Conservation (phyloP, 78 protist species). For the Pigoraptor vietnamica region DNA sequence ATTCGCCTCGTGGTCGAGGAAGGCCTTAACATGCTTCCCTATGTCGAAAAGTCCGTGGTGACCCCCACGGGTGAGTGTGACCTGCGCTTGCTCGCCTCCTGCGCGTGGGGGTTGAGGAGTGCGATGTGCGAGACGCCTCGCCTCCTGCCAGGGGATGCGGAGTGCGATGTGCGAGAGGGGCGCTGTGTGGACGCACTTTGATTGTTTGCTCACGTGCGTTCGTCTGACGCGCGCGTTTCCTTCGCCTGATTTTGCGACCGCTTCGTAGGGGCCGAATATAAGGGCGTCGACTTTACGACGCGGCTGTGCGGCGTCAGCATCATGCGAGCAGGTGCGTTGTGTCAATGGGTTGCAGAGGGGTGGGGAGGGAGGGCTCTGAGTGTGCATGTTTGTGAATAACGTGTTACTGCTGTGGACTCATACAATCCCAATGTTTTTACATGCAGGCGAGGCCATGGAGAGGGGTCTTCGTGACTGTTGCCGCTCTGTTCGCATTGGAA, state of each 20-base stretch:
- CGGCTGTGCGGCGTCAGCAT: constrained; percentile 1
- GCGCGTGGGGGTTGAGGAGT: too few species aligned
- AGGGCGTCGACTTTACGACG: not conserved
- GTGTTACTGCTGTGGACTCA: not conserved
- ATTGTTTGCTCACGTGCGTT: not conserved
- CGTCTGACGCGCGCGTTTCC: not conserved
- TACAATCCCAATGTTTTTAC: not conserved
- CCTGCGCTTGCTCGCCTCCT: not conserved
- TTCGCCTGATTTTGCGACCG: too few species aligned
- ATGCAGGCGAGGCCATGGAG: constrained; percentile 52
- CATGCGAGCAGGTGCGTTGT: constrained; percentile 12
- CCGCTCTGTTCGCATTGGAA: constrained; percentile 37
- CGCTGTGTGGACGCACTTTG: not conserved
- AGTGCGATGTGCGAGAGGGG: not conserved
- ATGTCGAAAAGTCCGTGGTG: not conserved
- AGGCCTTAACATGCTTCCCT: constrained; percentile 25
- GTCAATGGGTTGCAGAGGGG: not conserved
- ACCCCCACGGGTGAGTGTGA: constrained; percentile 32
- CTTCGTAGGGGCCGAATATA: not conserved
- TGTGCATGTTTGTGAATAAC: not conserved
- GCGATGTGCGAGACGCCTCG: too few species aligned
- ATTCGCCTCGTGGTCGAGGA: constrained; percentile 45
- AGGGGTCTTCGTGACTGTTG: constrained; percentile 23
- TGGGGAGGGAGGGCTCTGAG: not conserved
- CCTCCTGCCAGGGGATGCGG: too few species aligned